phyloP scores from a whole-genome alignment of 495 filamentous ascomycete genomes.

The Xylaria intraflava region DNA sequence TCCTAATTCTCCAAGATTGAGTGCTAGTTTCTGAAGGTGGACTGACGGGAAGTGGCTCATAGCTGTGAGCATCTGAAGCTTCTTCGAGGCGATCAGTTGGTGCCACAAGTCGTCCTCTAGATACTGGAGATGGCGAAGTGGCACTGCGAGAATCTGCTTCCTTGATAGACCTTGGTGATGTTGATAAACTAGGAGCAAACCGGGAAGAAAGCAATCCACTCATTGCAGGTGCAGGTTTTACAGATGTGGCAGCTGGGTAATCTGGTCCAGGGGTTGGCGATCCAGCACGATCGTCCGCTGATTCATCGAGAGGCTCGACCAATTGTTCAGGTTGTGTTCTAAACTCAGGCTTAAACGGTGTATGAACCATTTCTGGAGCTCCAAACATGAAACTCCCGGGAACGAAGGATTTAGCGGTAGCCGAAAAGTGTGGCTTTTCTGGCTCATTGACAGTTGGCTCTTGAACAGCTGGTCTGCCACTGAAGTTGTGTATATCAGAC shows the following conservation, averaged over 20 bases:
- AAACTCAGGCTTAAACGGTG: constrained; percentile 19
- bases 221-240: constrained; percentile 10
- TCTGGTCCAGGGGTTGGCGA: constrained; percentile 30
- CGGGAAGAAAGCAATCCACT: constrained; percentile 20
- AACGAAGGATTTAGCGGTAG: constrained; percentile 61
- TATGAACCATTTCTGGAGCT: constrained; percentile 3
- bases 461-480: constrained; percentile 34
- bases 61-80: constrained; percentile 23
- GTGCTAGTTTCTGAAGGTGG: constrained; percentile 22
- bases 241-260: constrained; percentile 14
- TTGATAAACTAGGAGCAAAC: constrained; percentile 33
- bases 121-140: constrained; percentile 29
- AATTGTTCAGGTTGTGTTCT: constrained; percentile 20
- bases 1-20: constrained; percentile 13
- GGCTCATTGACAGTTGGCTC: constrained; percentile 32
- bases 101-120: constrained; percentile 14
- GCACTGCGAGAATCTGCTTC: constrained; percentile 17
- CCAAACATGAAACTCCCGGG: constrained; percentile 47
- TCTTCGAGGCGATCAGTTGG: constrained; percentile 14
- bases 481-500: constrained; percentile 34
- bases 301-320: constrained; percentile 37
- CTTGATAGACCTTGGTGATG: constrained; percentile 25
- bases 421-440: constrained; percentile 56
- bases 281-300: constrained; percentile 36
- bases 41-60: constrained; percentile 23